These are phyloP conservation scores for Onygena corvina DNA, from an alignment of 2,329 filamentous ascomycete genomes.

Conservation along the genomic window DNA sequence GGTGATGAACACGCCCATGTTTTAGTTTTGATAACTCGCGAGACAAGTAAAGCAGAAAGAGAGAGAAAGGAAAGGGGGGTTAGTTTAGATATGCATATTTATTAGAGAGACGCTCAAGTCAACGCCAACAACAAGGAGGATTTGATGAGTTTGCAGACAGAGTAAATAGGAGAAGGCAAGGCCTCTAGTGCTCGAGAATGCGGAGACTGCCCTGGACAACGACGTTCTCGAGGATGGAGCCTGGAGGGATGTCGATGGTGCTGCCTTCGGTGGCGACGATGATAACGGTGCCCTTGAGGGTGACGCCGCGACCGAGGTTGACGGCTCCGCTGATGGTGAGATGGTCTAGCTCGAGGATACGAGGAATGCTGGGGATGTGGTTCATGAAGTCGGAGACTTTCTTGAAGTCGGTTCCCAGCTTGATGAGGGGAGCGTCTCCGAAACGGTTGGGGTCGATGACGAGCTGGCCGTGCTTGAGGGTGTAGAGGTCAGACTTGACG, in stretches of 20 bases:
- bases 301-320: slow-evolving; percentile 90
- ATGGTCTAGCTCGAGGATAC: slow-evolving; percentile 49
- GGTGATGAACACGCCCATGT: neutral
- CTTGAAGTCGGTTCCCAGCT: slow-evolving; percentile 98
- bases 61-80: neutral
- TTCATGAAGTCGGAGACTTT: slow-evolving; percentile 73
- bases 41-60: neutral
- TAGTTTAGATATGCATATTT: neutral
- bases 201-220: slow-evolving; percentile 94
- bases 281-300: slow-evolving; percentile 93
- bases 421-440: slow-evolving; percentile 92
- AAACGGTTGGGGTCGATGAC: slow-evolving; percentile 95
- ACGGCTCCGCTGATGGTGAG: slow-evolving; percentile 95
- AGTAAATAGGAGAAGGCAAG: neutral
- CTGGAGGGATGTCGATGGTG: slow-evolving; percentile 94
- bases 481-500: slow-evolving; percentile 99
- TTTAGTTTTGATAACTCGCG: neutral
- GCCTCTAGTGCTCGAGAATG: slow-evolving; percentile 53
- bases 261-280: slow-evolving; percentile 96
- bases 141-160: slow-evolving; percentile 1
- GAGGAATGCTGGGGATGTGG: slow-evolving; percentile 39
- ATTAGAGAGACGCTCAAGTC: slow-evolving; percentile 5
- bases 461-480: slow-evolving; percentile 94
- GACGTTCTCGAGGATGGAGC: slow-evolving; percentile 95
- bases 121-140: neutral